A percentile compares a stretch with the other conserved stretches of the same genome.
Conservation (phyloP, 495 filamentous ascomycete genomes). For the Annulohypoxylon nitens region DNA sequence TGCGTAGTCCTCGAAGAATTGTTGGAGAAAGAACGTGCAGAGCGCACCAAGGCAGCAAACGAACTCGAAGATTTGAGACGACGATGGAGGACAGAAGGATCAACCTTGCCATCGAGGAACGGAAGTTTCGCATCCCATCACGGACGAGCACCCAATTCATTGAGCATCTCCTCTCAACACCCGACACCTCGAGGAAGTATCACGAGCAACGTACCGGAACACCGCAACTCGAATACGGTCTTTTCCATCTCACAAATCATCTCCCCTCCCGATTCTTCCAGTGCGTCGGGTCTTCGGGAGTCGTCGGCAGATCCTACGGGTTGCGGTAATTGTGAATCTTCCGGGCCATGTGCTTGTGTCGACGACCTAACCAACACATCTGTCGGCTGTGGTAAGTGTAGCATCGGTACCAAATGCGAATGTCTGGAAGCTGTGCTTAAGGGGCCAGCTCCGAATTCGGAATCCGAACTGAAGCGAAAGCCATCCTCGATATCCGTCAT, state of each 20-base stretch:
- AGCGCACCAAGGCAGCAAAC: constrained; percentile 40
- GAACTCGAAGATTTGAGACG: constrained; percentile 46
- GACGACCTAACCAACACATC: constrained; percentile 60
- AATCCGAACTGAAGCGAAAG: constrained; percentile 55
- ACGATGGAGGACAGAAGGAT: constrained; percentile 39
- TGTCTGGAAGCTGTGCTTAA: constrained; percentile 71
- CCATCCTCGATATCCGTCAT: constrained; percentile 58
- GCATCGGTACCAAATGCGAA: constrained; percentile 68
- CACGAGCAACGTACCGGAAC: constrained; percentile 48
- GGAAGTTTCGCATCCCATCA: constrained; percentile 42
- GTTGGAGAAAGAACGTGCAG: constrained; percentile 59
- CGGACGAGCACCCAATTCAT: constrained; percentile 32
- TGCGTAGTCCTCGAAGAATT: constrained; percentile 59
- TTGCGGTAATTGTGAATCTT: constrained; percentile 66
- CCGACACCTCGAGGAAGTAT: constrained; percentile 44
- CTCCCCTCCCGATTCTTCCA: constrained; percentile 57
- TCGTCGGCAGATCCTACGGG: constrained; percentile 52
- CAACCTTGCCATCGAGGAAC: constrained; percentile 44
- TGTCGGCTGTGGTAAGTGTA: constrained; percentile 75
- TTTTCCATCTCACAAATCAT: constrained; percentile 65
- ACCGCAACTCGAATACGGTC: constrained; percentile 50
- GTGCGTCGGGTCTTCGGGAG: constrained; percentile 38
- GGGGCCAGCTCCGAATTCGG: constrained; percentile 33
- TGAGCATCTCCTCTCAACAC: constrained; percentile 37
- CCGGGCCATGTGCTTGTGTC: constrained; percentile 65